These are phyloP conservation scores for Yamadazyma paraphyllophila DNA, from an alignment of 805 yeast genomes.

Conservation along the genomic window DNA sequence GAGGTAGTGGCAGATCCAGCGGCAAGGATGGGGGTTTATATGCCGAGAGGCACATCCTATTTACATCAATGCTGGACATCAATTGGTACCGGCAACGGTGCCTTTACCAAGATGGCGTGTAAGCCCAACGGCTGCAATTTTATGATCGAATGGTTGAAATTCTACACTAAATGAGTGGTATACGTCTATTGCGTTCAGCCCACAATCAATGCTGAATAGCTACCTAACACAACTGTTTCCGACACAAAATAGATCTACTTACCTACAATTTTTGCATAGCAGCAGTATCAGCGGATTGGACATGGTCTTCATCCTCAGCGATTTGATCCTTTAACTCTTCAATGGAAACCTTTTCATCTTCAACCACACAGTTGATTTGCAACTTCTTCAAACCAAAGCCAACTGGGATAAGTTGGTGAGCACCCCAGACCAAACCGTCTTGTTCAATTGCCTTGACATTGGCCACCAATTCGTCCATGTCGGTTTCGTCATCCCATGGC, in stretches of 20 bases:
- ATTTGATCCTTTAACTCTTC: constrained; percentile 77
- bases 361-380: constrained; percentile 97
- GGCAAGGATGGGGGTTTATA: no score
- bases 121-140: no score
- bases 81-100: no score
- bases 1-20: no score
- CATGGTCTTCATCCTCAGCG: constrained; percentile 97
- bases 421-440: constrained; percentile 99
- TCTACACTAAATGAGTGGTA: no score
- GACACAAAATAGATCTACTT: not conserved
- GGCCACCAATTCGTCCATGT: constrained; percentile 82
- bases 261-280: constrained; percentile 94
- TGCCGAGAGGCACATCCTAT: no score
- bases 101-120: no score
- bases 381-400: constrained; percentile 99
- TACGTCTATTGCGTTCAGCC: no score
- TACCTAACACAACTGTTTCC: no score
- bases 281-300: constrained; percentile 97
- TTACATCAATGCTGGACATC: no score
- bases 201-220: no score
- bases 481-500: constrained; percentile 99
- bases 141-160: no score
- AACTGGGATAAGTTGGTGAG: constrained; percentile 89
- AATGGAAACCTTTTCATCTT: constrained; percentile 92
- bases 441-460: constrained; percentile 79